Conservation (phyloP, 441 rosid genomes). For the Manihot esculenta region DNA sequence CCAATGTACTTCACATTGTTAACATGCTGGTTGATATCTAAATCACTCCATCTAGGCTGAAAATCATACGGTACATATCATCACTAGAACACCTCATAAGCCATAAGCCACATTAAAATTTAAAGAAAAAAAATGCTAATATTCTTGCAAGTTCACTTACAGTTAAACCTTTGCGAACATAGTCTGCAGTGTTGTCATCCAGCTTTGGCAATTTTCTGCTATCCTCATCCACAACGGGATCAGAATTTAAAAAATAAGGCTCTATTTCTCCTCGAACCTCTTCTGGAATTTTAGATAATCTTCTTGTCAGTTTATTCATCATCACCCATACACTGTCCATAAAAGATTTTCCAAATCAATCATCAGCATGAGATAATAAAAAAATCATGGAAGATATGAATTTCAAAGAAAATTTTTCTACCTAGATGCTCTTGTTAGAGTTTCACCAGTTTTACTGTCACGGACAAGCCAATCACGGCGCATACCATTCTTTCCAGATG, state of each 20-base stretch:
- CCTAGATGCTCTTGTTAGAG: conserved; percentile 91
- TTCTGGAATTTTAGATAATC: conserved; percentile 88
- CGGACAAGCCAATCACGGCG: conserved; percentile 94
- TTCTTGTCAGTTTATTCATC: conserved; percentile 98
- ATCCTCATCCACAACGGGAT: conserved; percentile 80
- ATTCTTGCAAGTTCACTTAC: conserved; percentile 44
- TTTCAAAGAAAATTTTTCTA: conserved; percentile 22
- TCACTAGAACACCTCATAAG: conserved; percentile 12
- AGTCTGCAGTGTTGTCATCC: conserved; percentile 70
- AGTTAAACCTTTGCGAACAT: conserved; percentile 75
- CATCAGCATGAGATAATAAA: background rate
- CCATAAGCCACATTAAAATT: background rate
- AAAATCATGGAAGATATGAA: background rate
- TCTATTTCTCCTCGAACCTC: conserved; percentile 89
- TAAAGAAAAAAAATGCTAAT: background rate
- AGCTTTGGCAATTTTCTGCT: conserved; percentile 84
- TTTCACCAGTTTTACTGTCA: conserved; percentile 77
- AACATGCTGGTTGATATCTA: conserved; percentile 98
- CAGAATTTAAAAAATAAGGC: conserved; percentile 63
- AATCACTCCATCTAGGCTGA: conserved; percentile 97
- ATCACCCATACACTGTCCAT: conserved; percentile 84
- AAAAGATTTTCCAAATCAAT: conserved; percentile 2
- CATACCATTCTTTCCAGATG: conserved; percentile 95
- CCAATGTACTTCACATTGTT: conserved; percentile 98
- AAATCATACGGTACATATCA: conserved; percentile 16